Evolutionary conservation across 208 protist genomes (phyloP).

Genomic region (Plasmodiophora brassicae): DNA sequence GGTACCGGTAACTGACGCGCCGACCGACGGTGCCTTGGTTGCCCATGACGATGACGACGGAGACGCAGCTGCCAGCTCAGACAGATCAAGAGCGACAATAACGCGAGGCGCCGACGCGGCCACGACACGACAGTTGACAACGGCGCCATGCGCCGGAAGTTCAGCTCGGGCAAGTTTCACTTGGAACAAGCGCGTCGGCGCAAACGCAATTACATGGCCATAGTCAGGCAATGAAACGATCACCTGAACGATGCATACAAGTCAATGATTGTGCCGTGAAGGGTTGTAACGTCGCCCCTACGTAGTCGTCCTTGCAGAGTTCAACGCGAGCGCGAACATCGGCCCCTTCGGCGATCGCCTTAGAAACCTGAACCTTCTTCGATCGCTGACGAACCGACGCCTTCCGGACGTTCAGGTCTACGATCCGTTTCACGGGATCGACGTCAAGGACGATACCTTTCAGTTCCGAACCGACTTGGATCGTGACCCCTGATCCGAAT

Average conservation of each 20-base stretch:
- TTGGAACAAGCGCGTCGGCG: no score
- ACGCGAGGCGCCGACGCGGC: no score
- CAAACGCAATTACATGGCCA: not conserved
- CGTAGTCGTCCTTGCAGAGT: not conserved
- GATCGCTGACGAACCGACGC: not conserved
- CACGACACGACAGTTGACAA: not conserved
- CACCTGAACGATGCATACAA: not conserved
- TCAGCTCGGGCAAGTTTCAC: not conserved
- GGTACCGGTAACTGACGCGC: not conserved
- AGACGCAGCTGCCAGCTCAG: no score
- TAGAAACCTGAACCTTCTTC: no score
- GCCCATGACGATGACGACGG: no score
- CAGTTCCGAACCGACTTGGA: not conserved
- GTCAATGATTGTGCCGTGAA: no score
- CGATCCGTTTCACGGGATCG: not conserved
- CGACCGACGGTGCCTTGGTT: no score
- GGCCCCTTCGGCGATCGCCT: no score
- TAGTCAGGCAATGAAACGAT: not conserved
- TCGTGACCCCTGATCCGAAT: not conserved
- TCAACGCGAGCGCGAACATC: not conserved
- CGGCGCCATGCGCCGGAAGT: not conserved
- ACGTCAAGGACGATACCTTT: slow-evolving; percentile 2
- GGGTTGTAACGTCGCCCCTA: no score
- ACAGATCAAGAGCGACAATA: no score
- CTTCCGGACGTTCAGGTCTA: not conserved